phyloP scores from a whole-genome alignment of 1,139 yeast species.

The Meyerozyma carpophila region DNA sequence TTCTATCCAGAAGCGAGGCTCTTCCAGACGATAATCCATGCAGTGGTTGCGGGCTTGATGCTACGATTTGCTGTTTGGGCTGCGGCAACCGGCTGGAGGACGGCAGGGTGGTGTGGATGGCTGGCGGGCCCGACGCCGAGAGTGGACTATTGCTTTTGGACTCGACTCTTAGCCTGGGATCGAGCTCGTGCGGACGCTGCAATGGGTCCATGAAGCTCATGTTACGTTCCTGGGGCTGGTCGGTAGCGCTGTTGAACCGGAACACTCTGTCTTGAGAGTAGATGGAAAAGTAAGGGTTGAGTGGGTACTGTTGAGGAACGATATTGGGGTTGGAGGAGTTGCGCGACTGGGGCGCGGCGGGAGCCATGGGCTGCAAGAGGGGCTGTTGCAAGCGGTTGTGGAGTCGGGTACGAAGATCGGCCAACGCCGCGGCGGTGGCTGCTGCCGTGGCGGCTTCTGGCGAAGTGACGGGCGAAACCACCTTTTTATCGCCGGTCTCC shows the following conservation, averaged over 20 bases:
- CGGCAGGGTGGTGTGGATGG: constrained; percentile 1
- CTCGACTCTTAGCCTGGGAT: constrained; percentile 7
- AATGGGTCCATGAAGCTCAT: constrained; percentile 25
- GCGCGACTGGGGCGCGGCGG: constrained; percentile 7
- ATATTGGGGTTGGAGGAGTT: constrained; percentile 16
- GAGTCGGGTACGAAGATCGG: background rate
- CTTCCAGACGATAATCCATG: constrained; percentile 4
- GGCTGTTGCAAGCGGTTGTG: background rate
- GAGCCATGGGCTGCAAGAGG: background rate
- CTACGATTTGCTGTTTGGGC: constrained; percentile 3
- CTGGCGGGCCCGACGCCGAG: constrained; percentile 8
- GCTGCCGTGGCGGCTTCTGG: background rate
- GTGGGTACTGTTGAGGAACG: constrained; percentile 33
- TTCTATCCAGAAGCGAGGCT: constrained; percentile 1
- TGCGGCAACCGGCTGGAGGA: background rate
- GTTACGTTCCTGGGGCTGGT: constrained; percentile 2
- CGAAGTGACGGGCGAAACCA: background rate
- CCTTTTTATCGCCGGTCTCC: background rate
- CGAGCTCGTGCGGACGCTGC: constrained; percentile 22
- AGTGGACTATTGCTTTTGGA: constrained; percentile 11
- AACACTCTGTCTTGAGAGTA: constrained; percentile 9
- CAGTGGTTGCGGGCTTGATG: constrained; percentile 5
- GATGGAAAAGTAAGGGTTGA: constrained; percentile 32
- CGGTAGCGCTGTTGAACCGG: constrained; percentile 2
- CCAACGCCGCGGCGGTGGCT: background rate